These are phyloP conservation scores for Colletotrichum coccodes DNA, from an alignment of 2,329 filamentous ascomycete genomes.

Conservation along the genomic window DNA sequence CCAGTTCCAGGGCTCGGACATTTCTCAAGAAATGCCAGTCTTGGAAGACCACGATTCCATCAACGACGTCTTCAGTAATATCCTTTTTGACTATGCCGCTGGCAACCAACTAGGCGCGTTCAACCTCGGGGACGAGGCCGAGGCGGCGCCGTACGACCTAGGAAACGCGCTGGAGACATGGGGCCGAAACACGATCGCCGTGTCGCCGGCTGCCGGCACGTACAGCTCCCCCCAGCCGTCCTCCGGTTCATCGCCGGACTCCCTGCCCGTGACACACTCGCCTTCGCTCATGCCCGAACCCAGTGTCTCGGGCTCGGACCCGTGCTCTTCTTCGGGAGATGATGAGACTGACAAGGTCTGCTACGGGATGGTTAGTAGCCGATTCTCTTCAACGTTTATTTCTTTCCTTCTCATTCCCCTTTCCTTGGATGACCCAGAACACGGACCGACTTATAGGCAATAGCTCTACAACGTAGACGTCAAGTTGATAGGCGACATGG, in stretches of 20 bases:
- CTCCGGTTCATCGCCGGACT: slow-evolving; percentile 9
- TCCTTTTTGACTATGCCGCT: not conserved
- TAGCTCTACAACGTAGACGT: slow-evolving; percentile 39
- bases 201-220: not conserved
- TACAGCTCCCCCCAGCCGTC: slow-evolving; percentile 15
- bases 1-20: slow-evolving; percentile 1
- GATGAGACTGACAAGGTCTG: slow-evolving; percentile 35
- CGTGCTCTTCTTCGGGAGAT: slow-evolving; percentile 13
- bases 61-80: not conserved
- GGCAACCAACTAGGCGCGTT: not conserved
- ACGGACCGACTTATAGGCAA: not conserved
- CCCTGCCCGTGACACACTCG: slow-evolving; percentile 13
- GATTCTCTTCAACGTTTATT: not conserved
- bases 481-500: slow-evolving; percentile 39
- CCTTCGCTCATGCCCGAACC: slow-evolving; percentile 19
- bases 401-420: rapidly evolving
- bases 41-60: not conserved
- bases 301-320: slow-evolving; percentile 16
- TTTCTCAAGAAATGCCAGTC: not conserved
- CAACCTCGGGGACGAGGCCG: not conserved
- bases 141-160: not conserved
- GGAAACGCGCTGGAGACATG: not conserved
- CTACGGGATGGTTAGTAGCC: slow-evolving; percentile 40
- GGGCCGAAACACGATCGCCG: not conserved
- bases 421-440: not conserved